Evolutionary conservation across 83 land plant species (phyloP).

Genomic region (Diphasiastrum complanatum): DNA sequence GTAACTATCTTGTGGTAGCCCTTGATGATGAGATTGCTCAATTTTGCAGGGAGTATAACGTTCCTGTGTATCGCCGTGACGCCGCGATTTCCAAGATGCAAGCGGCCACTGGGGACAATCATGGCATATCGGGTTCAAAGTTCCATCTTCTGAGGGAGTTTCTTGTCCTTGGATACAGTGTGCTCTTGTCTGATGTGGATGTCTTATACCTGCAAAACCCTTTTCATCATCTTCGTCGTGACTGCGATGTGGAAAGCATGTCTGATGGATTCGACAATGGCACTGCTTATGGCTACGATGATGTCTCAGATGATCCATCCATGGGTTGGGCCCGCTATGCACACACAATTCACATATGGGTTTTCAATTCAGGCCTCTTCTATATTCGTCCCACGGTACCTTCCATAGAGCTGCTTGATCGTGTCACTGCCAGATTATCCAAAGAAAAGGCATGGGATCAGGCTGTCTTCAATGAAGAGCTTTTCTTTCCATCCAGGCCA

Average conservation of each 20-base stretch:
- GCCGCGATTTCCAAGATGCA: slow-evolving; percentile 41
- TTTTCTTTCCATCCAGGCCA: slow-evolving; percentile 89
- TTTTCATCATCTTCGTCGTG: slow-evolving; percentile 67
- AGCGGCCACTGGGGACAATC: slow-evolving; percentile 63
- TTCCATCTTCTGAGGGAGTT: slow-evolving; percentile 82
- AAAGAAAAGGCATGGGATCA: slow-evolving; percentile 83
- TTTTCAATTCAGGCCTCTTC: slow-evolving; percentile 91
- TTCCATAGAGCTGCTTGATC: slow-evolving; percentile 90
- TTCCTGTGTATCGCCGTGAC: slow-evolving; percentile 82
- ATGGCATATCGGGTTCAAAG: slow-evolving; percentile 75
- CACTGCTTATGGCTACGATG: slow-evolving; percentile 92
- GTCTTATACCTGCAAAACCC: slow-evolving; percentile 92
- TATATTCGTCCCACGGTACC: slow-evolving; percentile 87
- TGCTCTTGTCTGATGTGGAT: slow-evolving; percentile 90
- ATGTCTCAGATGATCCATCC: slow-evolving; percentile 81
- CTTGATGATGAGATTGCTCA: slow-evolving; percentile 57
- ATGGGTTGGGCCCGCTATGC: slow-evolving; percentile 99
- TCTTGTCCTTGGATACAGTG: slow-evolving; percentile 88
- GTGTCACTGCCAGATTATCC: slow-evolving; percentile 70
- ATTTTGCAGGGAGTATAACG: slow-evolving; percentile 62
- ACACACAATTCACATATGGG: slow-evolving; percentile 99
- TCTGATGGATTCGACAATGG: slow-evolving; percentile 73
- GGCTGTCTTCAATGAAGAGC: slow-evolving; percentile 93
- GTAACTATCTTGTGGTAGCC: slow-evolving; percentile 81
- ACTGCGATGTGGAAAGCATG: slow-evolving; percentile 95